A percentile compares a stretch with the other conserved stretches of the same genome.
phyloP scores from a whole-genome alignment of 164 flowering plant genomes.

The Dillenia suffruticosa region DNA sequence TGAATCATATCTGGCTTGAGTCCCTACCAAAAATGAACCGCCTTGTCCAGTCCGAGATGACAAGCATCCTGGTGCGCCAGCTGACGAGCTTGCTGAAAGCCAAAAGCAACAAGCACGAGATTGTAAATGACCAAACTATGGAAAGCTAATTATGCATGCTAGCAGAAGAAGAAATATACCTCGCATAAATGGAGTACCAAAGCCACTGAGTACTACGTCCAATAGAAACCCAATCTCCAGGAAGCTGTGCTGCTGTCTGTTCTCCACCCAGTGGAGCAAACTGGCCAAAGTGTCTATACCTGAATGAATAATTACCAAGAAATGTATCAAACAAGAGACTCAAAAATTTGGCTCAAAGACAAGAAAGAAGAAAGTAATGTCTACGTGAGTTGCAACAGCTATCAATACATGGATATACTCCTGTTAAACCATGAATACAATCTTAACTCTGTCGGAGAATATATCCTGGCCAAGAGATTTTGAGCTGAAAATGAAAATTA shows the following conservation, averaged over 20 bases:
- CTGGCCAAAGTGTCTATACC: slow-evolving; percentile 91
- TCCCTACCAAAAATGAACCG: slow-evolving; percentile 90
- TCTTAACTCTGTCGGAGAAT: too few species aligned
- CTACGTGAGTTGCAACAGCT: too few species aligned
- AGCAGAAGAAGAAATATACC: slow-evolving; percentile 33
- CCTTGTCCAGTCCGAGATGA: slow-evolving; percentile 82
- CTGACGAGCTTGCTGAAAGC: slow-evolving; percentile 82
- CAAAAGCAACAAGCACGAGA: background rate
- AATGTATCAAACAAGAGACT: too few species aligned
- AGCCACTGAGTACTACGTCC: slow-evolving; percentile 94
- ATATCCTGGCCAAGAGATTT: too few species aligned
- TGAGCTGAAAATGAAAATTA: too few species aligned
- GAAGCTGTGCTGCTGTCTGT: slow-evolving; percentile 91
- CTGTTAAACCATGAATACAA: too few species aligned
- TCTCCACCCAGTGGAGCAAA: slow-evolving; percentile 97
- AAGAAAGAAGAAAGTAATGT: too few species aligned
- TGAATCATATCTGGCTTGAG: slow-evolving; percentile 60
- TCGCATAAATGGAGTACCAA: slow-evolving; percentile 96
- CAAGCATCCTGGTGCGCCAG: slow-evolving; percentile 90
- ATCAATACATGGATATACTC: too few species aligned
- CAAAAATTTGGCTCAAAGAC: too few species aligned
- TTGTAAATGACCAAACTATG: background rate
- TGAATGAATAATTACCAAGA: slow-evolving; percentile 7
- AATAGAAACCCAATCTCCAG: slow-evolving; percentile 93
- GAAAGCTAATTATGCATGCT: background rate